phyloP scores from a whole-genome alignment of 495 filamentous ascomycete species.

The Articulospora tetracladia region DNA sequence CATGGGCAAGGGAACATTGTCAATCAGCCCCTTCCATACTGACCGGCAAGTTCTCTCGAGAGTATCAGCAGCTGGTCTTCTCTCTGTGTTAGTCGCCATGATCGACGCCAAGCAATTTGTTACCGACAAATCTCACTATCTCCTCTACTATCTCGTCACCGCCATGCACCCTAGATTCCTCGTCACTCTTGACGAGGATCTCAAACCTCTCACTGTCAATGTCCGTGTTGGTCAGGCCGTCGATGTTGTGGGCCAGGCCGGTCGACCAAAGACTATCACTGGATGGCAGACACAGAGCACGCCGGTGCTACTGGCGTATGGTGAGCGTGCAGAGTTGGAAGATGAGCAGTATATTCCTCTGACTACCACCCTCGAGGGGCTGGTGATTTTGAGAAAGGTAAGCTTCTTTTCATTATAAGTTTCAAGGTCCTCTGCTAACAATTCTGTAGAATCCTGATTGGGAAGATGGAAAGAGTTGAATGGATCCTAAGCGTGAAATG shows the following conservation, averaged over 20 bases:
- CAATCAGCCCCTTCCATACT: constrained; percentile 95
- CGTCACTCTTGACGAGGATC: constrained; percentile 89
- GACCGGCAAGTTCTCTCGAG: constrained; percentile 92
- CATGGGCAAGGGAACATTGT: constrained; percentile 98
- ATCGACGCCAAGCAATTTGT: constrained; percentile 96
- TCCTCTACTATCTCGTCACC: constrained; percentile 96
- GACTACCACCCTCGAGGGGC: constrained; percentile 85
- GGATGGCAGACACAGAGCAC: constrained; percentile 99
- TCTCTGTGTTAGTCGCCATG: constrained; percentile 85
- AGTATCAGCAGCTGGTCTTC: constrained; percentile 83
- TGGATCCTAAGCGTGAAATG: constrained; percentile 5
- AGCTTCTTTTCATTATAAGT: constrained; percentile 14
- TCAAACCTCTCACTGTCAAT: constrained; percentile 92
- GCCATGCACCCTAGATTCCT: constrained; percentile 97
- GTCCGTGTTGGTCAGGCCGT: constrained; percentile 97
- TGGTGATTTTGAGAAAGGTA: constrained; percentile 97
- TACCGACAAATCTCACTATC: constrained; percentile 82
- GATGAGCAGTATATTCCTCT: constrained; percentile 95
- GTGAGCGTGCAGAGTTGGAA: constrained; percentile 93
- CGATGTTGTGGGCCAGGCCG: constrained; percentile 95
- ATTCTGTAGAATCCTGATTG: constrained; percentile 25
- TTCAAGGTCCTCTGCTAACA: constrained; percentile 9
- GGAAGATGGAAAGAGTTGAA: constrained; percentile 28
- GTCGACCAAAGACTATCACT: constrained; percentile 96
- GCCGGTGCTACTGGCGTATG: constrained; percentile 86